Evolutionary conservation across 495 filamentous ascomycete genomes (phyloP).

Genomic region (Tuber calosporum): DNA sequence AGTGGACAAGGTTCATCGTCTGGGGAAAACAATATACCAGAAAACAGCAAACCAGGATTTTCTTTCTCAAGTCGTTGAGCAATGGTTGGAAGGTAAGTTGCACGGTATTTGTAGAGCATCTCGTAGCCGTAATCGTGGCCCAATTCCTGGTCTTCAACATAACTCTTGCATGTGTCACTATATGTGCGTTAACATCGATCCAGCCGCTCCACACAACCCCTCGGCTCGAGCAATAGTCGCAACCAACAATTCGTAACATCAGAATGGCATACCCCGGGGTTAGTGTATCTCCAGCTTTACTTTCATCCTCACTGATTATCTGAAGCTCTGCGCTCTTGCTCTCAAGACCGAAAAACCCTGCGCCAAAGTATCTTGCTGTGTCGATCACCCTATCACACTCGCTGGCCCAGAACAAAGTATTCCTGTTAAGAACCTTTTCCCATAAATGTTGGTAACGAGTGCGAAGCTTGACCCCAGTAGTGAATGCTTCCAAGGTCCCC

Average conservation of each 20-base stretch:
- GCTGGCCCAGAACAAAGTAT: slow-evolving; percentile 52
- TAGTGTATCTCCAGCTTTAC: slow-evolving; percentile 51
- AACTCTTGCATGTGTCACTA: slow-evolving; percentile 52
- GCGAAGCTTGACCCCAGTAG: slow-evolving; percentile 52
- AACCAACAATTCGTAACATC: neutral
- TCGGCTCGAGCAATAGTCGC: neutral
- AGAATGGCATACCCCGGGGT: slow-evolving; percentile 47
- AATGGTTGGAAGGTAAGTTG: slow-evolving; percentile 49
- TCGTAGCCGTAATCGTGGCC: slow-evolving; percentile 50
- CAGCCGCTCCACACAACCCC: neutral
- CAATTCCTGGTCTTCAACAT: slow-evolving; percentile 46
- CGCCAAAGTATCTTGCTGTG: slow-evolving; percentile 53
- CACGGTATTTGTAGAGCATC: slow-evolving; percentile 48
- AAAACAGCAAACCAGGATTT: slow-evolving; percentile 44
- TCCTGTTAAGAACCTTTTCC: slow-evolving; percentile 36
- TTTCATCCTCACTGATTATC: slow-evolving; percentile 50
- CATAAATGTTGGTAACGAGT: slow-evolving; percentile 51
- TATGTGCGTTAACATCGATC: slow-evolving; percentile 7
- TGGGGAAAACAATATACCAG: slow-evolving; percentile 1
- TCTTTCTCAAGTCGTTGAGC: slow-evolving; percentile 45
- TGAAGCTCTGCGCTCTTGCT: slow-evolving; percentile 45
- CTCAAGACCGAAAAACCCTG: slow-evolving; percentile 53
- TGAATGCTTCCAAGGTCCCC: slow-evolving; percentile 52
- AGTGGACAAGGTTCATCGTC: neutral
- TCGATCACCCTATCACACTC: slow-evolving; percentile 53